phyloP scores from a whole-genome alignment of 192 early-diverging fungal genomes.

The Podochytrium sp. region DNA sequence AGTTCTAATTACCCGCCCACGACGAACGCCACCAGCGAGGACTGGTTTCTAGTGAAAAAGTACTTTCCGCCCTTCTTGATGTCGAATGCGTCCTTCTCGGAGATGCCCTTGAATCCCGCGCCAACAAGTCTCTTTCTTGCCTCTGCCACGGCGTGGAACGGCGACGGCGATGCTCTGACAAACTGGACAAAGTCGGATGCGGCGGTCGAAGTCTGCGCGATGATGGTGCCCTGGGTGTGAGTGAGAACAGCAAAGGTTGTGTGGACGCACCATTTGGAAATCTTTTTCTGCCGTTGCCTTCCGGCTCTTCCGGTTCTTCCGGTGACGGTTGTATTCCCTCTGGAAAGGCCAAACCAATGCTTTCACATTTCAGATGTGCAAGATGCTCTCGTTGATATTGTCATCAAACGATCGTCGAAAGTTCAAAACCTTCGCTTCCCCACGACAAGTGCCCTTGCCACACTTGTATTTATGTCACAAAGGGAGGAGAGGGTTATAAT shows the following conservation, averaged over 20 bases:
- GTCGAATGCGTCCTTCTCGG: conserved; percentile 75
- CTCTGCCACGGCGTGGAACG: conserved; percentile 94
- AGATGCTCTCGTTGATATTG: neutral
- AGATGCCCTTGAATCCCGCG: conserved; percentile 85
- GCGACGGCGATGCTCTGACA: conserved; percentile 90
- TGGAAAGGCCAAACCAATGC: neutral
- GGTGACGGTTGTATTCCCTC: neutral
- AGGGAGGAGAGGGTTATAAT: too few species aligned
- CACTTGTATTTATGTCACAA: neutral
- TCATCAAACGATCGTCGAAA: neutral
- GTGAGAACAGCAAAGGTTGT: neutral
- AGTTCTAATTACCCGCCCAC: conserved; percentile 72
- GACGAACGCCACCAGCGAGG: conserved; percentile 87
- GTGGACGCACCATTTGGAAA: neutral
- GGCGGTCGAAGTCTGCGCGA: conserved; percentile 16
- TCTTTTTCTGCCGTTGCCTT: neutral
- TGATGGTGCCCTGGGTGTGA: too few species aligned
- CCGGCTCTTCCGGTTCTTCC: neutral
- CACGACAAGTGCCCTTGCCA: neutral
- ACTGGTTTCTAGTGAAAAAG: conserved; percentile 95
- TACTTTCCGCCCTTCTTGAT: conserved; percentile 85
- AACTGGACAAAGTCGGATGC: conserved; percentile 77
- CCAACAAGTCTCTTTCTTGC: conserved; percentile 69
- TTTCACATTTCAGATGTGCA: neutral
- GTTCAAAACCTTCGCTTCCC: neutral